Evolutionary conservation across 495 filamentous ascomycete genomes (phyloP), one percentile per base, ranked within the genome.

Genomic region (Pyronema domesticum): DNA sequence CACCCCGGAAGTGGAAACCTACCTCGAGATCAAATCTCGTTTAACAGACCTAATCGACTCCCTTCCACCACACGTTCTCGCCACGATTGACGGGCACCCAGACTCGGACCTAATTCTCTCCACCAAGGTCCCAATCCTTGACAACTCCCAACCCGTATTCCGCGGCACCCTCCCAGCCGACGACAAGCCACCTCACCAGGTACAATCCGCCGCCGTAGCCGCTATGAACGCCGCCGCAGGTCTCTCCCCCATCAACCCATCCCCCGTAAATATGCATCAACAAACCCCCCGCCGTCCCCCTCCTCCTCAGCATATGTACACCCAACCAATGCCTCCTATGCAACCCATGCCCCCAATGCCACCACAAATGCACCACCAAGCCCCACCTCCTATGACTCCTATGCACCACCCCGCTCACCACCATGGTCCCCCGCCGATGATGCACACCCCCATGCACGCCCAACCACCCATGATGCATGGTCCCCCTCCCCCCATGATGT

Each of bases 61-160:
- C 14, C 65, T 86, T 36, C 82, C 82, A 8, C 82, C 82, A 5
- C 80, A 81, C 64, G 73, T 79, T 15, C 73, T 85, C 43, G 70
- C 81, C 3, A 85, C 82, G 60, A 62, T 83, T 49, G 71, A 84
- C 58, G 81, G 82, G 14, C 74, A 83, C 54, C 77, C 80, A 58
- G 60, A 83, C 15, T 79, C 73, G 10, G 78, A 77, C 6, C 68
- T 86, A 9, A 80, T 76, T 36, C 70, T 86, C 57, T 81, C 76
- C 61, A 71, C 72, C 19, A 79, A 74, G 60, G 69, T 85, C 37
- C 58, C 80, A 10, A 57, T 82, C 17, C 17, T 47, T 3, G 30
- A 51, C 35, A 73, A 80, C 40, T 72, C 62, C 44, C 73, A 69
- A 7, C 60, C 56, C 9, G 70, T 78, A 60, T 78, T 78, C 55